phyloP scores from a whole-genome alignment of 352 stramenopile genomes.

The Phytophthora hybrid region DNA sequence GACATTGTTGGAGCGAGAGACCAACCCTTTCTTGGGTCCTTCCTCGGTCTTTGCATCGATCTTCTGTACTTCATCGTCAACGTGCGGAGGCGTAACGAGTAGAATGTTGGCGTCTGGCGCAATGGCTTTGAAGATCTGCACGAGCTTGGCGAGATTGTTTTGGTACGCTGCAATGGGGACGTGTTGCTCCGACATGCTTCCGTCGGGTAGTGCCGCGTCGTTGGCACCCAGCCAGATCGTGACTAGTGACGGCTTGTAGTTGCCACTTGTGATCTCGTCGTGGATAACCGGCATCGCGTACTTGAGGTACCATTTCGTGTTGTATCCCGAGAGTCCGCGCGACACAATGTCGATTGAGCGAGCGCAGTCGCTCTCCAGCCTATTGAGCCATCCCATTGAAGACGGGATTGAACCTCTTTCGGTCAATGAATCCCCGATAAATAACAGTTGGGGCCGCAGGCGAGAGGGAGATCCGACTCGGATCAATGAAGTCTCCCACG shows the following conservation, averaged over 20 bases:
- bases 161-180: conserved; percentile 54
- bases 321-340: conserved; percentile 63
- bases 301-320: conserved; percentile 52
- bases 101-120: conserved; percentile 32
- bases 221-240: conserved; percentile 68
- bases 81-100: conserved; percentile 37
- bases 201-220: conserved; percentile 54
- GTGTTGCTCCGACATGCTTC: conserved; percentile 41
- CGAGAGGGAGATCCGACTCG: conserved; percentile 5
- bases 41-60: conserved; percentile 22
- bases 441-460: conserved; percentile 41
- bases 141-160: conserved; percentile 44
- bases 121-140: conserved; percentile 29
- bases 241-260: conserved; percentile 39
- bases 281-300: conserved; percentile 39
- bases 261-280: conserved; percentile 38
- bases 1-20: conserved; percentile 53
- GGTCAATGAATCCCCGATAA: conserved; percentile 69
- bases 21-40: conserved; percentile 21
- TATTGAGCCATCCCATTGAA: conserved; percentile 47
- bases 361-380: conserved; percentile 51
- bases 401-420: conserved; percentile 46
- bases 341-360: conserved; percentile 56
- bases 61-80: conserved; percentile 45
- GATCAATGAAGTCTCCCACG: conserved; percentile 19